Percentiles rank a stretch among this genome's conserved stretches.
Conservation (phyloP, 352 stramenopile genomes). For the Phytophthora constricta region DNA sequence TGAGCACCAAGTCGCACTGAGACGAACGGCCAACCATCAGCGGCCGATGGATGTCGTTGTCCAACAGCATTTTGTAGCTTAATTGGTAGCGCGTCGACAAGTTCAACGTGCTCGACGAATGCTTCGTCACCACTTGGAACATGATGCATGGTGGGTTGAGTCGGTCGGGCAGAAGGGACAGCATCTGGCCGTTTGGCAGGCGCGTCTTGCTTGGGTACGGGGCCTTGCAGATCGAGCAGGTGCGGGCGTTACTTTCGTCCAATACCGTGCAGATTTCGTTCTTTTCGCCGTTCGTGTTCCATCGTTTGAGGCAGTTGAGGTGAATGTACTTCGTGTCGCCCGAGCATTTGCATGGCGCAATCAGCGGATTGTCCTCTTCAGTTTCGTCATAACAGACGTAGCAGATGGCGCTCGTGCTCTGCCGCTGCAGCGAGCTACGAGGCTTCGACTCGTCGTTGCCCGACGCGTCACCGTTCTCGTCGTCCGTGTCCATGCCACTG, state of each 20-base stretch:
- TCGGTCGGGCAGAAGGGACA: slow-evolving; percentile 79
- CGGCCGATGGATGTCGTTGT: slow-evolving; percentile 90
- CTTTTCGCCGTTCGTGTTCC: slow-evolving; percentile 93
- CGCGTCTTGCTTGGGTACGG: slow-evolving; percentile 86
- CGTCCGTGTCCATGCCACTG: slow-evolving; percentile 86
- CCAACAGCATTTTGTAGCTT: slow-evolving; percentile 93
- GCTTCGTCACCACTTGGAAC: slow-evolving; percentile 90
- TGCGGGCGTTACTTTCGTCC: slow-evolving; percentile 84
- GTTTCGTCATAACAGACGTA: slow-evolving; percentile 91
- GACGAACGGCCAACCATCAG: slow-evolving; percentile 94
- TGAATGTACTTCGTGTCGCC: slow-evolving; percentile 97
- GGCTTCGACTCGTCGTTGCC: slow-evolving; percentile 88
- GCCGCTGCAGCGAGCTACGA: slow-evolving; percentile 67
- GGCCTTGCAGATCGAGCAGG: slow-evolving; percentile 88
- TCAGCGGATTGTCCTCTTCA: slow-evolving; percentile 91
- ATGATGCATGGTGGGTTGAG: slow-evolving; percentile 84
- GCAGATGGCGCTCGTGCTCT: slow-evolving; percentile 85
- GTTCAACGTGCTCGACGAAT: slow-evolving; percentile 86
- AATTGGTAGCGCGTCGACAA: slow-evolving; percentile 87
- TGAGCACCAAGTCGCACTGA: slow-evolving; percentile 94
- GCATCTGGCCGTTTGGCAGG: slow-evolving; percentile 70
- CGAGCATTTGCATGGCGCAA: slow-evolving; percentile 95
- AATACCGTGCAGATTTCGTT: slow-evolving; percentile 90
- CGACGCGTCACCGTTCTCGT: slow-evolving; percentile 82
- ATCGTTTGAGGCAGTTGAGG: slow-evolving; percentile 95